phyloP scores from a whole-genome alignment of 495 filamentous ascomycete species.

The Aspergillus funiculosus region DNA sequence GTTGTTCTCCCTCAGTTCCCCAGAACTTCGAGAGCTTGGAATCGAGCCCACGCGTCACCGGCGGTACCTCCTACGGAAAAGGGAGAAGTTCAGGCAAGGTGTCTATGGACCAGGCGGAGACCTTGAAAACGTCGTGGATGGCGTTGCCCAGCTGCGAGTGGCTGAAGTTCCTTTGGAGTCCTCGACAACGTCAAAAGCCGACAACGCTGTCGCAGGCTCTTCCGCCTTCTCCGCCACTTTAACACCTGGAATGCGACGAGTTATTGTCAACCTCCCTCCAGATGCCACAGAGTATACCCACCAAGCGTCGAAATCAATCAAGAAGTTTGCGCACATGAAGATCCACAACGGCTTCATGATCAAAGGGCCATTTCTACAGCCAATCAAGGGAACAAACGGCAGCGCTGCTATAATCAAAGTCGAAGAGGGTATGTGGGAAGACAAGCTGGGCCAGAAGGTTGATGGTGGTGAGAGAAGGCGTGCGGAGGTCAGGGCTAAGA shows the following conservation, averaged over 20 bases:
- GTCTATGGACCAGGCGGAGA: constrained; percentile 75
- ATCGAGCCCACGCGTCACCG: constrained; percentile 78
- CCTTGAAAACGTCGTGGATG: constrained; percentile 63
- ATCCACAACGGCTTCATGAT: constrained; percentile 60
- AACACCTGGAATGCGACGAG: constrained; percentile 49
- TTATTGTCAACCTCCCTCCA: constrained; percentile 67
- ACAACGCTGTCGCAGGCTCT: constrained; percentile 1
- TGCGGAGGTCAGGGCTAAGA: constrained; percentile 73
- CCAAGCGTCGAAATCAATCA: constrained; percentile 29
- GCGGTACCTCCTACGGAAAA: constrained; percentile 78
- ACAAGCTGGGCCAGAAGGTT: constrained; percentile 76
- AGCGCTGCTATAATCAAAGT: constrained; percentile 57
- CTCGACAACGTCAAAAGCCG: not conserved
- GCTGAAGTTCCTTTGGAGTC: constrained; percentile 50
- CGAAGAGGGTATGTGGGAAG: constrained; percentile 86
- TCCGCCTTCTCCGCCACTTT: constrained; percentile 38
- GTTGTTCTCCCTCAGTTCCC: constrained; percentile 71
- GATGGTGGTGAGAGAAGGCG: constrained; percentile 93
- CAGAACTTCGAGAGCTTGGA: constrained; percentile 73
- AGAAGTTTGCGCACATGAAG: constrained; percentile 56
- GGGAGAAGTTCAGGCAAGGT: constrained; percentile 73
- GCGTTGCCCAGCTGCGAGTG: constrained; percentile 62
- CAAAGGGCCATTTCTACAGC: constrained; percentile 61
- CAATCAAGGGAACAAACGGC: constrained; percentile 55
- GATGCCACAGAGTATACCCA: constrained; percentile 43